phyloP scores from a whole-genome alignment of 2,329 filamentous ascomycete genomes.

The Calonectria honghensis region DNA sequence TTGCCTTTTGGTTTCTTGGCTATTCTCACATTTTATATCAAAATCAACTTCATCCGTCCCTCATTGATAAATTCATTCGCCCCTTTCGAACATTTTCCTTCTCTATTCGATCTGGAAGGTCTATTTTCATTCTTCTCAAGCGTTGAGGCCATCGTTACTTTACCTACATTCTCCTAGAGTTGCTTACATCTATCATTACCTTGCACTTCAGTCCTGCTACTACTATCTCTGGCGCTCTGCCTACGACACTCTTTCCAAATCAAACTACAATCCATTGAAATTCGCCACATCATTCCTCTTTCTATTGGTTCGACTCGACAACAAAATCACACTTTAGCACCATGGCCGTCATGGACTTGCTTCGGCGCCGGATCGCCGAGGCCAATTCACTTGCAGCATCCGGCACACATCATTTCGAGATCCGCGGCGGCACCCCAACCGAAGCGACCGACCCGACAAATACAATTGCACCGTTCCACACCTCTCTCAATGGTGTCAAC shows the following conservation, averaged over 20 bases:
- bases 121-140: neutral
- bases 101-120: neutral
- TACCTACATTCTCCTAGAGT: neutral
- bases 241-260: neutral
- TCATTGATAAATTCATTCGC: neutral
- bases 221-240: neutral
- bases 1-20: too few relatives aligned
- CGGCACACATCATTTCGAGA: slow-evolving; percentile 54
- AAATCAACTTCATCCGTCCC: neutral
- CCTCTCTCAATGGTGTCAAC: slow-evolving; percentile 76
- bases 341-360: slow-evolving; percentile 57
- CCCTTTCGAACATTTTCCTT: neutral
- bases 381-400: slow-evolving; percentile 55
- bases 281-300: neutral
- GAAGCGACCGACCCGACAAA: slow-evolving; percentile 61
- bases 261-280: neutral
- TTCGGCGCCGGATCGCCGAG: slow-evolving; percentile 57
- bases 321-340: neutral
- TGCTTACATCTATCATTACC: neutral
- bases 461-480: slow-evolving; percentile 74
- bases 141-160: neutral
- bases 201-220: neutral
- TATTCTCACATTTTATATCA: neutral
- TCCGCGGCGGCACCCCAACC: slow-evolving; percentile 48
- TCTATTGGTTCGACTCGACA: neutral